Evolutionary conservation across 352 stramenopile genomes (phyloP).

Genomic region (Phytophthora palmivora): DNA sequence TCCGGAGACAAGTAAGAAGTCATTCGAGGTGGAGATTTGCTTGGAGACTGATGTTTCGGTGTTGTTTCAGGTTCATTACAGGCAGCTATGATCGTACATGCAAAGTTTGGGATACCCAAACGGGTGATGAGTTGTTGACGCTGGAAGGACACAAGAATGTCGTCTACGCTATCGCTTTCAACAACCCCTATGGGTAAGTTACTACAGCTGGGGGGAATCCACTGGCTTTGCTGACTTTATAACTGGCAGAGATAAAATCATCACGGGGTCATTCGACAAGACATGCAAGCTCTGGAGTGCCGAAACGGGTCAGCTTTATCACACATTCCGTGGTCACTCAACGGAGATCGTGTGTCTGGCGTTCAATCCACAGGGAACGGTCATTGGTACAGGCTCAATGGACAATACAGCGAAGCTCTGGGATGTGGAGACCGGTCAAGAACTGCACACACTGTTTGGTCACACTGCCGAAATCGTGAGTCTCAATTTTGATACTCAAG

Average conservation of each 20-base stretch:
- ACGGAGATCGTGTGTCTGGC: slow-evolving; percentile 97
- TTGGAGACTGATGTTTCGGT: background rate
- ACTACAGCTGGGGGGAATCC: background rate
- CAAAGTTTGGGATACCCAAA: slow-evolving; percentile 96
- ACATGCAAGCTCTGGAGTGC: slow-evolving; percentile 97
- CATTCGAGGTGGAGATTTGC: background rate
- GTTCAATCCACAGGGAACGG: slow-evolving; percentile 94
- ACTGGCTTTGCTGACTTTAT: slow-evolving; percentile 1
- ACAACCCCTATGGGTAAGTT: slow-evolving; percentile 94
- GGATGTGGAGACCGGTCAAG: slow-evolving; percentile 95
- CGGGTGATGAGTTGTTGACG: slow-evolving; percentile 93
- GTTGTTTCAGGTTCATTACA: slow-evolving; percentile 91
- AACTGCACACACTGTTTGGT: slow-evolving; percentile 93
- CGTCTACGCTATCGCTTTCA: slow-evolving; percentile 97
- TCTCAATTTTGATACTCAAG: slow-evolving; percentile 95
- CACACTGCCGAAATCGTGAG: slow-evolving; percentile 96
- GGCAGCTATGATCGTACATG: slow-evolving; percentile 96
- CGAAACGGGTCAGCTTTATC: slow-evolving; percentile 93
- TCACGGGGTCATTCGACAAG: slow-evolving; percentile 96
- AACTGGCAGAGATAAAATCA: slow-evolving; percentile 89
- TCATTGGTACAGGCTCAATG: slow-evolving; percentile 93
- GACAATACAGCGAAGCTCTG: slow-evolving; percentile 96
- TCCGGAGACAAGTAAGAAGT: slow-evolving; percentile 90
- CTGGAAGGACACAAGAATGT: slow-evolving; percentile 97
- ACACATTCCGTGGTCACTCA: slow-evolving; percentile 95